Evolutionary conservation across 305 asterid species (phyloP), one percentile per base, ranked within the genome.

Genomic region (Caryopteris hybrid): DNA sequence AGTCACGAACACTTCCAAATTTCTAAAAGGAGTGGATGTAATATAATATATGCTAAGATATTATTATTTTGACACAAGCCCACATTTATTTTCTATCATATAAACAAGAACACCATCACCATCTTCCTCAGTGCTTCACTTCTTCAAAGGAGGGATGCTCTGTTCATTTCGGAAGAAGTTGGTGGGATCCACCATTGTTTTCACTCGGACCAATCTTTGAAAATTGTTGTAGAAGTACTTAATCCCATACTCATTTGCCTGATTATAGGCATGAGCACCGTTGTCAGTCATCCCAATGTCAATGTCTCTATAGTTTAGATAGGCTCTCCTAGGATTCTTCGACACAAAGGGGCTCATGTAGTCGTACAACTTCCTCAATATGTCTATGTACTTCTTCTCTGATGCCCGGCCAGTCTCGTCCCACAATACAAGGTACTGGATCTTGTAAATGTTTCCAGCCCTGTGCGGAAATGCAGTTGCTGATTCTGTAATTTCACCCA

Each of bases 391-490:
- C 2, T 22, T 31, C 9, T 5, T 21, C 0, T 41, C 62, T 0
- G 12, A 39, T 0, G 1, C 66, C 0, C 17, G 12, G 8, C 73
- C 69, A 3, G 62, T 13, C 5, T 62, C 76, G 3, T 18, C 46
- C 87, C 87, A 82, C 4, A 10, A 9, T 0, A 43, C 10, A 0
- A 34, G 46, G 50, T 83, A 80, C 48, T 78, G 82, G 42, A 80
- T 74, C 41, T 80, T 83, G 76, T 47, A 80, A 1, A 83, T 25
- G 7, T 52, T 78, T 0, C 80, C 84, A 8, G 66, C 72, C 10
- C 84, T 54, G 25, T 80, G 88, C 0, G 88, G 88, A 43, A 80
- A 83, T 8, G 85, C 65, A 0, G 69, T 58, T 21, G 70, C 66
- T 0, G 84, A 18, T 4, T 39, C 78, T 5, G 78, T 42, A 9